Evolutionary conservation across 1,284 basidiomycete genomes (phyloP).

Genomic region (Cystobasidium sp.): DNA sequence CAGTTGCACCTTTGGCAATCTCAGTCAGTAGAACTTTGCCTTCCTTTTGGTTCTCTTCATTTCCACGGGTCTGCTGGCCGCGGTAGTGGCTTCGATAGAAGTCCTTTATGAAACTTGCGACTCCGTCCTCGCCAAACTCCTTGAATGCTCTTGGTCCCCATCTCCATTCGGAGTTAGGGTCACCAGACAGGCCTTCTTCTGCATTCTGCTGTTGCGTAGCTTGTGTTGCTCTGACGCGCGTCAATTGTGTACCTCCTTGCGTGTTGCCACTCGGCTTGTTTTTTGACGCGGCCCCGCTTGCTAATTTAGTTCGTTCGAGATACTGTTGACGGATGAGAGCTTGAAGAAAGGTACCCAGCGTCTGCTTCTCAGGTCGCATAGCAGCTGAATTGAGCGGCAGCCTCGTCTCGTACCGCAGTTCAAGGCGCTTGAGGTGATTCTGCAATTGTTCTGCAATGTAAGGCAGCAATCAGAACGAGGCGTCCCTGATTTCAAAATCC

Average conservation of each 20-base stretch:
- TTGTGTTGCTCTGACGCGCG: slow-evolving; percentile 33
- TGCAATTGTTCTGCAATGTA: slow-evolving; percentile 29
- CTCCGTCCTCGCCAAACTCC: slow-evolving; percentile 36
- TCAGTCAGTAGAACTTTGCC: slow-evolving; percentile 22
- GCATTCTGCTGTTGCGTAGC: slow-evolving; percentile 10
- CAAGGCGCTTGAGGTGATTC: slow-evolving; percentile 35
- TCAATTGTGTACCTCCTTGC: slow-evolving; percentile 10
- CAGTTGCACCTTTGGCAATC: slow-evolving; percentile 28
- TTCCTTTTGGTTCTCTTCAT: slow-evolving; percentile 11
- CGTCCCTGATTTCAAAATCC: not conserved
- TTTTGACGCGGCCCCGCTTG: slow-evolving; percentile 6
- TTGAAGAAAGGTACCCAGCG: slow-evolving; percentile 29
- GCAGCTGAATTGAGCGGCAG: slow-evolving; percentile 26
- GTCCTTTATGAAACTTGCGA: slow-evolving; percentile 41
- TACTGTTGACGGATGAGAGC: slow-evolving; percentile 34
- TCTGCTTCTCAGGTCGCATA: slow-evolving; percentile 39
- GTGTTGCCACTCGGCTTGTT: slow-evolving; percentile 5
- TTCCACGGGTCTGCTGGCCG: slow-evolving; percentile 5
- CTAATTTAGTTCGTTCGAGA: slow-evolving; percentile 35
- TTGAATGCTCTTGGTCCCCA: slow-evolving; percentile 31
- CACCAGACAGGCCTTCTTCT: slow-evolving; percentile 17
- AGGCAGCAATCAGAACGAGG: not conserved
- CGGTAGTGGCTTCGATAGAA: slow-evolving; percentile 29
- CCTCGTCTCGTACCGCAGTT: slow-evolving; percentile 27
- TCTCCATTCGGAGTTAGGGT: slow-evolving; percentile 33